phyloP scores from a whole-genome alignment of 2,329 filamentous ascomycete species.

The Colletotrichum liaoningense region DNA sequence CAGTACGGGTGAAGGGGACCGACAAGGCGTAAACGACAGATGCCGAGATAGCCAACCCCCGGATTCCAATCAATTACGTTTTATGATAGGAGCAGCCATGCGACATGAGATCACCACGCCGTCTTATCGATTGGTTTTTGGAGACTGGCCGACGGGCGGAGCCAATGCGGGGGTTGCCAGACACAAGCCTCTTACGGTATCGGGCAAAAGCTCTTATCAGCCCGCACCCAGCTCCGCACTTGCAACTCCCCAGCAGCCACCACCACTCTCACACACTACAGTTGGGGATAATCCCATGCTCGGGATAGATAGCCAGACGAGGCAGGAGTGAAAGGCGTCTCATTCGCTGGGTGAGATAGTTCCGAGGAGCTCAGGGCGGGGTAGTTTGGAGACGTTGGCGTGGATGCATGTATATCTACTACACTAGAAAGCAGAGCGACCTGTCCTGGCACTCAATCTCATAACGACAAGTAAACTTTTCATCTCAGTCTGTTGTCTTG shows the following conservation, averaged over 20 bases:
- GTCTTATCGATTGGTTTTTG: conserved; percentile 33
- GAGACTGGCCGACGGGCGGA: conserved; percentile 26
- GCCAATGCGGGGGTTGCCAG: conserved; percentile 27
- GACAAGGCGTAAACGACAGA: conserved; percentile 2
- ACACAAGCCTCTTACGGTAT: conserved; percentile 19
- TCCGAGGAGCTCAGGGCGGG: conserved; percentile 29
- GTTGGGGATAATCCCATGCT: not conserved
- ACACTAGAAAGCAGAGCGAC: not conserved
- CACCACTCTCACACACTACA: not conserved
- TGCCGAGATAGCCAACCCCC: conserved; percentile 24
- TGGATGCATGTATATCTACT: conserved; percentile 20
- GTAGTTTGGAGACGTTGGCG: conserved; percentile 13
- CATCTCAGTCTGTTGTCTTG: not conserved
- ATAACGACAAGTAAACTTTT: not conserved
- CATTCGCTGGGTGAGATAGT: conserved; percentile 5
- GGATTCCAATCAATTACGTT: conserved; percentile 34
- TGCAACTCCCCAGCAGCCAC: not conserved
- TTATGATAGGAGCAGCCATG: conserved; percentile 30
- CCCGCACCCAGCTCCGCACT: conserved; percentile 14
- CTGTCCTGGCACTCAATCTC: not conserved
- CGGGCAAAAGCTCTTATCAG: conserved; percentile 31
- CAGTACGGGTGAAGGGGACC: not conserved
- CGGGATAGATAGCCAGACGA: conserved; percentile 20
- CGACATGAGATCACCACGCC: conserved; percentile 31
- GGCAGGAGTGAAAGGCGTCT: not conserved